Evolutionary conservation across 331 rosid genomes (phyloP).

Genomic region (Dryas integrifolia): DNA sequence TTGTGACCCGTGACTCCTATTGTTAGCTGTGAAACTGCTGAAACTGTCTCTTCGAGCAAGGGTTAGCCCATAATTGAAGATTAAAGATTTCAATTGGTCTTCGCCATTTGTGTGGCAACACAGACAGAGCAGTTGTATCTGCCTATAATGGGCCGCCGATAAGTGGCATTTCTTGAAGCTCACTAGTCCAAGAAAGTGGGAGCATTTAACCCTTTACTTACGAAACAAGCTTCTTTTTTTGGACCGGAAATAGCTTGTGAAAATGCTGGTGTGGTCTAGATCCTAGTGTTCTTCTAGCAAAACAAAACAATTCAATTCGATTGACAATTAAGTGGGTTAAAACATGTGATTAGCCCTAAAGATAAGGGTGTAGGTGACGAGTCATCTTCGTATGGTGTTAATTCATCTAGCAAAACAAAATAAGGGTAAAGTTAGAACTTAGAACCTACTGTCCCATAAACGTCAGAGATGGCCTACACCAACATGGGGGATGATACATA

Average conservation of each 20-base stretch:
- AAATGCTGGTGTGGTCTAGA: too few species aligned
- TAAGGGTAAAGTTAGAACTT: background rate
- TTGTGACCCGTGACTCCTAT: background rate
- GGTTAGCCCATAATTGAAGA: background rate
- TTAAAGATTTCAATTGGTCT: too few species aligned
- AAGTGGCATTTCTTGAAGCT: too few species aligned
- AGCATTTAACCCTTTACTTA: too few species aligned
- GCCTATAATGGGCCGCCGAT: too few species aligned
- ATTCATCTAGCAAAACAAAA: conserved; percentile 2
- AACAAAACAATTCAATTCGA: background rate
- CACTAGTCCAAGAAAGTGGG: too few species aligned
- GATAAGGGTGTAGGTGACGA: background rate
- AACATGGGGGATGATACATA: conserved; percentile 10
- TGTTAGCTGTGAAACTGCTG: background rate
- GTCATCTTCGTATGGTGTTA: conserved; percentile 4
- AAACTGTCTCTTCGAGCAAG: background rate
- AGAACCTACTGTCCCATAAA: background rate
- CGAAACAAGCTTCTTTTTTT: too few species aligned
- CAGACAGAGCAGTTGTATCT: too few species aligned
- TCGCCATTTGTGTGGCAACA: too few species aligned
- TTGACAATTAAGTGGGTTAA: background rate
- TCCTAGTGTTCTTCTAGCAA: background rate
- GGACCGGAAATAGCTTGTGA: background rate
- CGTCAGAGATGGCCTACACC: conserved; percentile 16
- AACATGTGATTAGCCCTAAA: background rate